These are phyloP conservation scores for Spirogloea muscicola DNA, from an alignment of 139 green algal species.

Conservation along the genomic window DNA sequence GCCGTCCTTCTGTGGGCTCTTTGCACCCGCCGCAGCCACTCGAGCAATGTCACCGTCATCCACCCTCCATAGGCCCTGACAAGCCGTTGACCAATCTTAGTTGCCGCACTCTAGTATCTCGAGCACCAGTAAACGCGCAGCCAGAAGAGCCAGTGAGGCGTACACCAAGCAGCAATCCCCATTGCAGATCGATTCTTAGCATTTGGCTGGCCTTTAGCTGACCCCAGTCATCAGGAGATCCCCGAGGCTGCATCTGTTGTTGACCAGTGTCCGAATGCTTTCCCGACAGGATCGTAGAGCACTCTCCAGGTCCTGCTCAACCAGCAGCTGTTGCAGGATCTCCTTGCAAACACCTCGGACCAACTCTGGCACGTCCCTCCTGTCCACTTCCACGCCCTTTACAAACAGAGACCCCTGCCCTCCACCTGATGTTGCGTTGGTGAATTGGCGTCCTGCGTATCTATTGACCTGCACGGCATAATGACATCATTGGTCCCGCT, in stretches of 20 bases:
- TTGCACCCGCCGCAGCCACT: not conserved
- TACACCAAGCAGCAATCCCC: no score
- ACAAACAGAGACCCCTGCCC: slow-evolving; percentile 4
- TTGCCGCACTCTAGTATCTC: no score
- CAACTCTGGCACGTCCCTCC: slow-evolving; percentile 27
- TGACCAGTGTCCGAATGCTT: not conserved
- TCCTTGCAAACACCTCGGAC: slow-evolving; percentile 5
- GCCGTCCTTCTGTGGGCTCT: not conserved
- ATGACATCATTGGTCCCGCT: no score
- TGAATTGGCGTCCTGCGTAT: slow-evolving; percentile 22
- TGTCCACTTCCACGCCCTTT: slow-evolving; percentile 26
- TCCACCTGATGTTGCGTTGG: not conserved
- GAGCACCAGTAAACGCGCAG: no score
- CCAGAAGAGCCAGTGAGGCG: no score
- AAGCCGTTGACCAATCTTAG: no score
- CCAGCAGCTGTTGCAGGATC: slow-evolving; percentile 16
- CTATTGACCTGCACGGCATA: slow-evolving; percentile 40
- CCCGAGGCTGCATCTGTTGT: not conserved
- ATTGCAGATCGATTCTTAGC: no score
- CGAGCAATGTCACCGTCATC: slow-evolving; percentile 25
- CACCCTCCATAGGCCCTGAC: slow-evolving; percentile 35
- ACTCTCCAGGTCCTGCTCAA: slow-evolving; percentile 15
- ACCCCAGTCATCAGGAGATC: slow-evolving; percentile 39
- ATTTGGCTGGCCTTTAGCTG: no score
- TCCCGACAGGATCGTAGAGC: not conserved